phyloP scores from a whole-genome alignment of 495 filamentous ascomycete species.

The Tuber calosporum region DNA sequence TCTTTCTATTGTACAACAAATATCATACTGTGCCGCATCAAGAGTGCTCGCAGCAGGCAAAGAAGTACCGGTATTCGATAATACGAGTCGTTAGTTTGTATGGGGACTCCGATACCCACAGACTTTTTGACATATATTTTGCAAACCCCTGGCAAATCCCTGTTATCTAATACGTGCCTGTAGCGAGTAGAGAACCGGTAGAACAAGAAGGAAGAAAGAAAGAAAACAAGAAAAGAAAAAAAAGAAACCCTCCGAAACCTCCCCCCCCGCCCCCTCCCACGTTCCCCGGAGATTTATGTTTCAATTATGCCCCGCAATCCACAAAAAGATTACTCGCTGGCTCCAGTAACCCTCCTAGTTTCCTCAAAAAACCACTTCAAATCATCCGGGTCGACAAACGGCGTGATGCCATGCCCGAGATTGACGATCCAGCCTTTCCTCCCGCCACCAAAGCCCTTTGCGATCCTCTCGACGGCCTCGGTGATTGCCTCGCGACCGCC shows the following conservation, averaged over 20 bases:
- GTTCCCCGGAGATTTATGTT: neutral
- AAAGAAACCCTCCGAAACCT: neutral
- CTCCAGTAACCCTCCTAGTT: constrained; percentile 61
- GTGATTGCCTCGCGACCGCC: constrained; percentile 75
- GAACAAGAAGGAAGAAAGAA: neutral
- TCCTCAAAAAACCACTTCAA: constrained; percentile 90
- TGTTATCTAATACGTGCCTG: too few species aligned
- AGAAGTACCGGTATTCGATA: too few species aligned
- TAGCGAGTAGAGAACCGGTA: neutral
- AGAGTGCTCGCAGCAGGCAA: too few species aligned
- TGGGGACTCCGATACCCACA: too few species aligned
- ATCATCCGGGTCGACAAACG: constrained; percentile 85
- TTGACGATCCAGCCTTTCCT: constrained; percentile 85
- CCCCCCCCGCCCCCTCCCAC: neutral
- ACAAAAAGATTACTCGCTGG: neutral
- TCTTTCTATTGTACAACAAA: neutral
- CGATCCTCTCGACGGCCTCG: constrained; percentile 70
- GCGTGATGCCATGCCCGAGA: constrained; percentile 91
- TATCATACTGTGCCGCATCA: too few species aligned
- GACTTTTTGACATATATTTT: too few species aligned
- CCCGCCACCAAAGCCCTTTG: constrained; percentile 76
- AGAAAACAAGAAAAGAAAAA: neutral
- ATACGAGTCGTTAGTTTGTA: too few species aligned
- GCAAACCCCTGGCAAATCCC: too few species aligned
- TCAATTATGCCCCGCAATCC: neutral